Evolutionary conservation across 2,329 filamentous ascomycete genomes (phyloP).

Genomic region (Colletotrichum brevisporum): DNA sequence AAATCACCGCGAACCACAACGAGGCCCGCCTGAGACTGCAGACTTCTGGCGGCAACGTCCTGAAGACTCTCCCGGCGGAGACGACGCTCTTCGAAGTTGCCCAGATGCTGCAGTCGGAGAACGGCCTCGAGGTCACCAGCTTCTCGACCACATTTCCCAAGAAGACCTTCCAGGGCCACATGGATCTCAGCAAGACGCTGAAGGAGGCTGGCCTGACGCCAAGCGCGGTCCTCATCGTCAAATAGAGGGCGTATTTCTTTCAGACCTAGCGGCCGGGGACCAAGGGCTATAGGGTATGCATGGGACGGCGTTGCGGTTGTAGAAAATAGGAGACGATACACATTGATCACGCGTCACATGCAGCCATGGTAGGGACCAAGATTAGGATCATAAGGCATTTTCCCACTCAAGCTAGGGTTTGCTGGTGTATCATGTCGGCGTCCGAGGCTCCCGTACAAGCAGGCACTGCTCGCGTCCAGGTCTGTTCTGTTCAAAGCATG

Average conservation of each 20-base stretch:
- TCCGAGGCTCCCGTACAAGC: slow-evolving; percentile 26
- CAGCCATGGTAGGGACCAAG: neutral
- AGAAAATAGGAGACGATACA: neutral
- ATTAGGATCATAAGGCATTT: slow-evolving; percentile 37
- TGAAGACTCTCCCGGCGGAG: slow-evolving; percentile 90
- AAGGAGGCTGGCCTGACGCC: slow-evolving; percentile 94
- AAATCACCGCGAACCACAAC: slow-evolving; percentile 79
- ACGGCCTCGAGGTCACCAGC: slow-evolving; percentile 77
- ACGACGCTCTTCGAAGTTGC: slow-evolving; percentile 95
- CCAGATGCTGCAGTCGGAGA: slow-evolving; percentile 79
- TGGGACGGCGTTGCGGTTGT: slow-evolving; percentile 26
- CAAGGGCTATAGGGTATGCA: slow-evolving; percentile 10
- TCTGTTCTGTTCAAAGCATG: slow-evolving; percentile 35
- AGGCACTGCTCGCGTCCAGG: slow-evolving; percentile 27
- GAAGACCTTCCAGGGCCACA: slow-evolving; percentile 78
- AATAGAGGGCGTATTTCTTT: slow-evolving; percentile 53
- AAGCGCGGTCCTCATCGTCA: slow-evolving; percentile 88
- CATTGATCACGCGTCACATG: slow-evolving; percentile 8
- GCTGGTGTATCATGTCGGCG: slow-evolving; percentile 40
- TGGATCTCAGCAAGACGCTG: slow-evolving; percentile 89
- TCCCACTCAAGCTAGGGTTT: slow-evolving; percentile 29
- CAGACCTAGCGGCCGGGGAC: neutral
- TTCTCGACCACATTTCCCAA: slow-evolving; percentile 91
- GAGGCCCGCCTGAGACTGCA: slow-evolving; percentile 88
- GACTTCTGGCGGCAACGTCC: slow-evolving; percentile 80